Evolutionary conservation across 495 filamentous ascomycete genomes (phyloP).

Genomic region (Neurospora africana): DNA sequence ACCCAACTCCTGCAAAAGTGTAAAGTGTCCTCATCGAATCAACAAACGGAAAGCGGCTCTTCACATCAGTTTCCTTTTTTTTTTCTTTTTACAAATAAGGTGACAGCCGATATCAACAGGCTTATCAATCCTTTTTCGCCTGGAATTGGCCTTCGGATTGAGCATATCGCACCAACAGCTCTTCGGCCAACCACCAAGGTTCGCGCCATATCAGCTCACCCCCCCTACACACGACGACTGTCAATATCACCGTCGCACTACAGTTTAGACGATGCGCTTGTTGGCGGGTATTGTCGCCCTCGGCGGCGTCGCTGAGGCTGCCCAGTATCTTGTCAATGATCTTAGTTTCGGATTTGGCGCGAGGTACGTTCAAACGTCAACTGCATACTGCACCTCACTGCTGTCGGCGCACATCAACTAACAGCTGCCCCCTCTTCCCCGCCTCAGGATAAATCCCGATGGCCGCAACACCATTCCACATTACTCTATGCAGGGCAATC

Average conservation of each 20-base stretch:
- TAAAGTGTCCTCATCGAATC: background rate
- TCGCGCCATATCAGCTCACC: background rate
- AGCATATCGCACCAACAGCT: background rate
- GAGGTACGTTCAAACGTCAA: slow-evolving; percentile 36
- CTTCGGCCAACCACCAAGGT: background rate
- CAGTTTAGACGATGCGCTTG: slow-evolving; percentile 29
- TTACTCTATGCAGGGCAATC: slow-evolving; percentile 62
- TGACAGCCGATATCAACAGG: background rate
- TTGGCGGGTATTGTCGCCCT: slow-evolving; percentile 32
- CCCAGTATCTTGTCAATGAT: slow-evolving; percentile 45
- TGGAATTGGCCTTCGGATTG: background rate
- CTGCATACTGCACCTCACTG: background rate
- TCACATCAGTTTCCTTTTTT: too few species aligned
- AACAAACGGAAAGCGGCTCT: background rate
- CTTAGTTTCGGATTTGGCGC: slow-evolving; percentile 68
- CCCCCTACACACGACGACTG: background rate
- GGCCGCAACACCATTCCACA: slow-evolving; percentile 28
- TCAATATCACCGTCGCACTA: background rate
- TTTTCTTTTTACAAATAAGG: background rate
- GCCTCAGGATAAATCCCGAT: slow-evolving; percentile 31
- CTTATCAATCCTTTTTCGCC: background rate
- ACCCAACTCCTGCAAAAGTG: background rate
- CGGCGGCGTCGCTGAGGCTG: slow-evolving; percentile 45
- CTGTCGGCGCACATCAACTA: background rate
- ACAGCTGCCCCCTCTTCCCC: background rate